Conservation (phyloP, 2,329 filamentous ascomycete species). For the Venturiaceae sp. region DNA sequence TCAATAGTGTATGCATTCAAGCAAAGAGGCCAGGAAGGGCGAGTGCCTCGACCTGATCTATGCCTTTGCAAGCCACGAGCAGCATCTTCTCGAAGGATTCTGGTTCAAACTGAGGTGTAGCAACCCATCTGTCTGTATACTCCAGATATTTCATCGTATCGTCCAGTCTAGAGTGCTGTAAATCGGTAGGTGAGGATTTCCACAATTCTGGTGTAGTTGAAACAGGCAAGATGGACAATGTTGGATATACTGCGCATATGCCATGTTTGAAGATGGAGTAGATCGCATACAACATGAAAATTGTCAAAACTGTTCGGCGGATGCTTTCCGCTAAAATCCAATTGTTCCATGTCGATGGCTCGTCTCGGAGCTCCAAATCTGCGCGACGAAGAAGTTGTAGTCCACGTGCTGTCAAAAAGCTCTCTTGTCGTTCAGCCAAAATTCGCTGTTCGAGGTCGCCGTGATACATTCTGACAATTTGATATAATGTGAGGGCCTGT, state of each 20-base stretch:
- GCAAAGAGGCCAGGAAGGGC: not conserved
- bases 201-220: slow-evolving; percentile 1
- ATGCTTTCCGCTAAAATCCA: slow-evolving; percentile 7
- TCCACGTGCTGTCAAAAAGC: not conserved
- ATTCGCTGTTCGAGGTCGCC: slow-evolving; percentile 6
- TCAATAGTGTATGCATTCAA: not conserved
- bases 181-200: not conserved
- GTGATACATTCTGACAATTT: slow-evolving; percentile 1
- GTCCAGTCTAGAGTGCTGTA: not conserved
- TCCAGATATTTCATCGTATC: slow-evolving; percentile 2
- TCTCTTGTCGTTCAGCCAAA: slow-evolving; percentile 3
- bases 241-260: not conserved
- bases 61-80: slow-evolving; percentile 3
- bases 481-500: slow-evolving; percentile 4
- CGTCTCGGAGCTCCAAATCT: not conserved
- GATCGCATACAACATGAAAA: not conserved
- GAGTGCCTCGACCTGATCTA: not conserved
- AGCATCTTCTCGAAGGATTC: slow-evolving; percentile 7
- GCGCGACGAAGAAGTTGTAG: slow-evolving; percentile 1
- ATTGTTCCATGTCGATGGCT: not conserved
- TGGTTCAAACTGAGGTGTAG: not conserved
- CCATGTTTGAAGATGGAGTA: not conserved
- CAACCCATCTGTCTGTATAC: not conserved
- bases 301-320: not conserved
- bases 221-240: not conserved